Conservation (phyloP, 345 rosid species). For the Stellera chamaejasme region DNA sequence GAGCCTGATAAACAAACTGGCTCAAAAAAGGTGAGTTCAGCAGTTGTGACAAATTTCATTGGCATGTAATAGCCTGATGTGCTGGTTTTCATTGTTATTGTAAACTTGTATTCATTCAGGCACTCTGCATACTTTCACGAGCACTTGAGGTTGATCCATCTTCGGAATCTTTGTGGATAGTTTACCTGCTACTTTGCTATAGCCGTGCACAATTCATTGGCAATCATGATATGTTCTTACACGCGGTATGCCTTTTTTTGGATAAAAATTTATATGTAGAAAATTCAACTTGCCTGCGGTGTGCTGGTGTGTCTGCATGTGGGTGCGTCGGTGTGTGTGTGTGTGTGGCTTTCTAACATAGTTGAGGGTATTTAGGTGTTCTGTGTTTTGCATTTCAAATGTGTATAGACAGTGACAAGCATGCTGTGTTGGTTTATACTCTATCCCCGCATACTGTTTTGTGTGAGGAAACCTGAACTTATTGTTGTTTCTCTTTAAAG, state of each 20-base stretch:
- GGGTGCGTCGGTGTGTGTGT: too few species aligned
- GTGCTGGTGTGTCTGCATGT: too few species aligned
- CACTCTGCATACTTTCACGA: conserved; percentile 64
- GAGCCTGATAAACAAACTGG: conserved; percentile 50
- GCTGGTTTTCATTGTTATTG: conserved; percentile 10
- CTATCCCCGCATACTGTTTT: too few species aligned
- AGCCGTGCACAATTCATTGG: conserved; percentile 32
- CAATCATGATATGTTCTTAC: conserved; percentile 59
- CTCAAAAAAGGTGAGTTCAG: conserved; percentile 53
- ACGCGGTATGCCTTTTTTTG: conserved; percentile 52
- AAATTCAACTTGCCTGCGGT: too few species aligned
- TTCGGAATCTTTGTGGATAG: conserved; percentile 76
- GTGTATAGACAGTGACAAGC: too few species aligned
- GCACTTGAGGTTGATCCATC: conserved; percentile 69
- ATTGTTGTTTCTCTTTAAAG: conserved; percentile 1
- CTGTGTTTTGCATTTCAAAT: too few species aligned
- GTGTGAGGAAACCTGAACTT: too few species aligned
- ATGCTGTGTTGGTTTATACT: too few species aligned
- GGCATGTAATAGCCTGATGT: background rate
- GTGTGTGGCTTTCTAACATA: too few species aligned
- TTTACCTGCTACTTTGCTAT: conserved; percentile 60
- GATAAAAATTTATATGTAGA: too few species aligned
- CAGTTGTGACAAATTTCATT: conserved; percentile 12
- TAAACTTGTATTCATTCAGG: conserved; percentile 38
- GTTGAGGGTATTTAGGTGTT: too few species aligned